These are phyloP conservation scores for Spathaspora sp. DNA, from an alignment of 1,139 yeast species.

Conservation along the genomic window DNA sequence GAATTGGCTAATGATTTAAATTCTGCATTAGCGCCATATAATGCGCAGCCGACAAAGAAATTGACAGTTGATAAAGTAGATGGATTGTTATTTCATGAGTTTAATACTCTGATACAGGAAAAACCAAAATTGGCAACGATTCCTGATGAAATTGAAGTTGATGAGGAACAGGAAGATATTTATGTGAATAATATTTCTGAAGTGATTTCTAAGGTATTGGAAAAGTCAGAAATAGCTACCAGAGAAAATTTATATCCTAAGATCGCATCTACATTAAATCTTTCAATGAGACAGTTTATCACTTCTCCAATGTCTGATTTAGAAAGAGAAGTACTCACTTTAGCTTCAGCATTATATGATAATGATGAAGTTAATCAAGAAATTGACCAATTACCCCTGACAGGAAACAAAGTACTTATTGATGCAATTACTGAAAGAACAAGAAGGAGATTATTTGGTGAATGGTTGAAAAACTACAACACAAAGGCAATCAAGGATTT, in stretches of 20 bases:
- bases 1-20: conserved; percentile 54
- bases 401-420: conserved; percentile 3
- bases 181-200: conserved; percentile 21
- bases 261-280: conserved; percentile 18
- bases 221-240: conserved; percentile 18
- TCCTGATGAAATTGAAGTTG: conserved; percentile 13
- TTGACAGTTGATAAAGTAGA: conserved; percentile 41
- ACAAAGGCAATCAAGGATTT: conserved; percentile 17
- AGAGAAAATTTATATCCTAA: conserved; percentile 29
- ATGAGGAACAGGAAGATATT: conserved; percentile 16
- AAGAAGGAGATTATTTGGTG: conserved; percentile 34
- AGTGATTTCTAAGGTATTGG: conserved; percentile 21
- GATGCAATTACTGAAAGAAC: conserved; percentile 5
- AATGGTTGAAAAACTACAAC: conserved; percentile 35
- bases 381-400: conserved; percentile 4
- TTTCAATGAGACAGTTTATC: conserved; percentile 14
- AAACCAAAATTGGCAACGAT: conserved; percentile 17
- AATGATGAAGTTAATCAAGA: conserved; percentile 4
- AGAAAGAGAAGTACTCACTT: conserved; percentile 9
- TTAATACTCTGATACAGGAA: conserved; percentile 28
- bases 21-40: conserved; percentile 46
- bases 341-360: conserved; percentile 25
- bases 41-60: conserved; percentile 14
- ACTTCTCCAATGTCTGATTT: conserved; percentile 7
- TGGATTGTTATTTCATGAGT: conserved; percentile 54